phyloP scores from a whole-genome alignment of 2,329 filamentous ascomycete genomes.

The Fusarium sp. region DNA sequence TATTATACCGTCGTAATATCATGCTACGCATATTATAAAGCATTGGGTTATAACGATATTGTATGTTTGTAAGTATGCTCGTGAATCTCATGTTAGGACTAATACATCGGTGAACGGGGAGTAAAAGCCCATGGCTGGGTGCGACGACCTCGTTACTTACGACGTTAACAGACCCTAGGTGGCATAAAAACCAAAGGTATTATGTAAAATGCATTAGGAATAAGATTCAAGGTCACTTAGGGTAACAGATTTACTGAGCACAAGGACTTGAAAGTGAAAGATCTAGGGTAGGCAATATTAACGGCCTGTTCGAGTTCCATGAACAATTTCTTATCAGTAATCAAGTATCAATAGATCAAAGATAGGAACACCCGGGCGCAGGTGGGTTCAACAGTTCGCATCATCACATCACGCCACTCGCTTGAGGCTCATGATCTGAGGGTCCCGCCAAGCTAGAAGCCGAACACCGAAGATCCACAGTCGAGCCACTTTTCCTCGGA shows the following conservation, averaged over 20 bases:
- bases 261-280: background rate
- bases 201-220: background rate
- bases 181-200: too few relatives aligned
- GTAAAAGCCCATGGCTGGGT: too few relatives aligned
- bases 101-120: too few relatives aligned
- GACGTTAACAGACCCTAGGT: too few relatives aligned
- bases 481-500: background rate
- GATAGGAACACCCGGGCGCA: background rate
- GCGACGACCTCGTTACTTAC: too few relatives aligned
- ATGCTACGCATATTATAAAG: too few relatives aligned
- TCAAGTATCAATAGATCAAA: background rate
- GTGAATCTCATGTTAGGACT: too few relatives aligned
- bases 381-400: background rate
- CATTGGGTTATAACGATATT: too few relatives aligned
- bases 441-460: background rate
- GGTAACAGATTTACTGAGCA: background rate
- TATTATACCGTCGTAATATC: too few relatives aligned
- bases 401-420: constrained; percentile 1
- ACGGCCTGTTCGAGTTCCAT: too few relatives aligned
- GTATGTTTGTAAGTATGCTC: too few relatives aligned
- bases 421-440: background rate
- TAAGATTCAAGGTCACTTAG: background rate
- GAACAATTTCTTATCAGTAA: too few relatives aligned
- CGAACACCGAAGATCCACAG: background rate
- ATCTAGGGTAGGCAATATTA: background rate